phyloP scores from a whole-genome alignment of 257 asterid species.

The Capsicum chinense region DNA sequence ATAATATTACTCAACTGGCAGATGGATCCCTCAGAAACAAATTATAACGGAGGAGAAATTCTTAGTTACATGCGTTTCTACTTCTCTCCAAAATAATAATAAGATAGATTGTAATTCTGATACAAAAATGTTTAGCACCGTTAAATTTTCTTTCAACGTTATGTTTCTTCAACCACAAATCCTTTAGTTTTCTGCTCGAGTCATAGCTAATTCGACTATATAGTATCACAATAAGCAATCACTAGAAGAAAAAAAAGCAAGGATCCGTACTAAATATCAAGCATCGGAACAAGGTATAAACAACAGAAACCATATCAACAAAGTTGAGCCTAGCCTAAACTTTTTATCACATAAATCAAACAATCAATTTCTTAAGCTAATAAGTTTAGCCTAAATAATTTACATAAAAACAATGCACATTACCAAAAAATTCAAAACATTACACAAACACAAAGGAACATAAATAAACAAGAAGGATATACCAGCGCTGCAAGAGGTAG shows the following conservation, averaged over 20 bases:
- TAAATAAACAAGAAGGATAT: neutral
- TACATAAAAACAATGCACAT: neutral
- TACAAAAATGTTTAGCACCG: neutral
- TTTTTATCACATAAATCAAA: neutral
- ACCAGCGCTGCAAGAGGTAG: constrained; percentile 82
- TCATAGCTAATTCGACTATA: neutral
- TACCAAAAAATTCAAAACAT: neutral
- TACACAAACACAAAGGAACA: neutral
- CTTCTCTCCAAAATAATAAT: neutral
- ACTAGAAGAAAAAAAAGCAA: neutral
- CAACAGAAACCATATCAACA: neutral
- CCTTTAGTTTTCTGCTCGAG: neutral
- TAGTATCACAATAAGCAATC: too few species aligned
- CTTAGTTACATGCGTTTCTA: neutral
- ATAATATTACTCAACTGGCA: neutral
- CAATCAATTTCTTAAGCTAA: neutral
- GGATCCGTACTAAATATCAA: neutral
- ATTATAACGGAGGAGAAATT: neutral
- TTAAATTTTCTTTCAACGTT: neutral
- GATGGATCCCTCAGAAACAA: neutral
- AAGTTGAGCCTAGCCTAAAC: constrained; percentile 6
- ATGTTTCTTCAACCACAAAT: neutral
- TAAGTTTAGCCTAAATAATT: neutral
- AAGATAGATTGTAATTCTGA: neutral
- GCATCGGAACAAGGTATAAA: constrained; percentile 4